Conservation (phyloP, 75 land plant species). For the Adiantum capillusveneris region DNA sequence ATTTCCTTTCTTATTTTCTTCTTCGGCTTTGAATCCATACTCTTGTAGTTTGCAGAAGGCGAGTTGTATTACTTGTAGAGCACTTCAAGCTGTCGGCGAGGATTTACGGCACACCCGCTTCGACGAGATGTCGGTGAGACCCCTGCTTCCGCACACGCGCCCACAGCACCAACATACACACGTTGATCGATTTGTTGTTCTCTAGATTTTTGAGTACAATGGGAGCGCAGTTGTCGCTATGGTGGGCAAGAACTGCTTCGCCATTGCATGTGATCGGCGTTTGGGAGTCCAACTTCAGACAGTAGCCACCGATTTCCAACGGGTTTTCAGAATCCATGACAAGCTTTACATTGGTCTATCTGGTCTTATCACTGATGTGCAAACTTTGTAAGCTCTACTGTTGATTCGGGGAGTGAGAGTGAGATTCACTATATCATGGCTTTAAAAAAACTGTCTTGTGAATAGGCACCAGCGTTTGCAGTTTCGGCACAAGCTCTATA, state of each 20-base stretch:
- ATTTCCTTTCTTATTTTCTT: too few species aligned
- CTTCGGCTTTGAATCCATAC: too few species aligned
- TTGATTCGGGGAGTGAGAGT: background rate
- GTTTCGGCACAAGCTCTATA: constrained; percentile 85
- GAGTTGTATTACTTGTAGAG: too few species aligned
- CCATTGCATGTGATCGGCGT: constrained; percentile 92
- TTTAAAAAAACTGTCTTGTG: constrained; percentile 5
- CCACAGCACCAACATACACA: too few species aligned
- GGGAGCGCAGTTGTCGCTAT: constrained; percentile 94
- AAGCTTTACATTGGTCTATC: constrained; percentile 80
- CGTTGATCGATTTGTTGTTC: background rate
- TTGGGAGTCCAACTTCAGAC: constrained; percentile 94
- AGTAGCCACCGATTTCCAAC: constrained; percentile 87
- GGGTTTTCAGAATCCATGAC: constrained; percentile 78
- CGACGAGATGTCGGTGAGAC: too few species aligned
- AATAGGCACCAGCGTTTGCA: constrained; percentile 75
- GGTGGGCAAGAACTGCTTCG: constrained; percentile 99
- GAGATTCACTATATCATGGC: too few species aligned
- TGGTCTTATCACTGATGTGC: constrained; percentile 90
- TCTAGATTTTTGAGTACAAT: constrained; percentile 93
- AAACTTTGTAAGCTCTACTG: constrained; percentile 59
- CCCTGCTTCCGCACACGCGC: too few species aligned
- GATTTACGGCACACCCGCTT: too few species aligned
- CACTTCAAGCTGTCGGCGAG: too few species aligned
- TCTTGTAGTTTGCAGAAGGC: too few species aligned